Evolutionary conservation across 2,329 filamentous ascomycete species (phyloP).

Genomic region (Penicillium carneum): DNA sequence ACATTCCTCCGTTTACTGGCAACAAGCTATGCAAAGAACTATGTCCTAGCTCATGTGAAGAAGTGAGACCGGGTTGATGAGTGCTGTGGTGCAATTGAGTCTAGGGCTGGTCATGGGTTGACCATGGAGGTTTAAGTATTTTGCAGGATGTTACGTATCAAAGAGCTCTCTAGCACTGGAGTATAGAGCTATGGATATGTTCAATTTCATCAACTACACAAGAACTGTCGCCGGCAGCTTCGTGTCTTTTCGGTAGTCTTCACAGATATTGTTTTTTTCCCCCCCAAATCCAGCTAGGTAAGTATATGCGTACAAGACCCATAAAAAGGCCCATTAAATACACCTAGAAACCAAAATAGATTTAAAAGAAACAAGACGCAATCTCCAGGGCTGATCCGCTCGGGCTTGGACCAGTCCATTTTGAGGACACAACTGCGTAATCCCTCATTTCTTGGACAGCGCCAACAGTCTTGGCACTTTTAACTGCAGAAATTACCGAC

Average conservation of each 20-base stretch:
- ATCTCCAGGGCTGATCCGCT: background rate
- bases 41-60: background rate
- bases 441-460: conserved; percentile 16
- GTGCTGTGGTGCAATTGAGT: background rate
- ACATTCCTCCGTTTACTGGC: conserved; percentile 18
- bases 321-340: background rate
- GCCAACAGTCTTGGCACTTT: conserved; percentile 18
- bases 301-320: background rate
- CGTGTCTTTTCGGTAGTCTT: too few species aligned
- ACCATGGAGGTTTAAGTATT: background rate
- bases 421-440: conserved; percentile 16
- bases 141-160: background rate
- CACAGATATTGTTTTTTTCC: too few species aligned
- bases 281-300: background rate
- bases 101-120: background rate
- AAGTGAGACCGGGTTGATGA: background rate
- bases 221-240: too few species aligned
- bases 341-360: background rate
- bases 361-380: too few species aligned
- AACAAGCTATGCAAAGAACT: background rate
- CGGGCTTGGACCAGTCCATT: conserved; percentile 2
- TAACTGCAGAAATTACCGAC: background rate
- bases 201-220: background rate
- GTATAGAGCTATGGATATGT: background rate
- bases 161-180: background rate